Conservation (phyloP, 2,329 filamentous ascomycete genomes). For the Lachnum nothofagi region DNA sequence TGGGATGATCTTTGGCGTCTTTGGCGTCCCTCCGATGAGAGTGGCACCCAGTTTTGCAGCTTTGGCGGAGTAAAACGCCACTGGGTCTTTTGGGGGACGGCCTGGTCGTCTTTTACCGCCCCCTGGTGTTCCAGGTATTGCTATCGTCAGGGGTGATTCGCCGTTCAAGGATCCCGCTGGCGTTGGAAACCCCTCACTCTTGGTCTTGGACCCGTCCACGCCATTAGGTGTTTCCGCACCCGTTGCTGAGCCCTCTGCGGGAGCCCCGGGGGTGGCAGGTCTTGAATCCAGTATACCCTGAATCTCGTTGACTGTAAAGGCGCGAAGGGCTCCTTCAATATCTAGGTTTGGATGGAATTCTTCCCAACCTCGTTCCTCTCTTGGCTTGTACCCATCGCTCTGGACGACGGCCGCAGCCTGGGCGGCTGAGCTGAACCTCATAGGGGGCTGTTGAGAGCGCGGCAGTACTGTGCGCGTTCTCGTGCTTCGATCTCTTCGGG, state of each 20-base stretch:
- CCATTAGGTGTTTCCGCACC: conserved; percentile 31
- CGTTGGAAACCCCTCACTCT: conserved; percentile 24
- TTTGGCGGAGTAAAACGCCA: conserved; percentile 51
- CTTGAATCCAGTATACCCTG: conserved; percentile 61
- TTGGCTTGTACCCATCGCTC: conserved; percentile 92
- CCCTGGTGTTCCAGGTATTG: conserved; percentile 35
- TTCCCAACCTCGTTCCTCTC: conserved; percentile 95
- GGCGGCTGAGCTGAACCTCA: conserved; percentile 41
- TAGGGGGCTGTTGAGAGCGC: conserved; percentile 46
- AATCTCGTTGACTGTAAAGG: conserved; percentile 78
- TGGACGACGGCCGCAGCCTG: conserved; percentile 85
- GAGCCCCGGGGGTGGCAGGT: conserved; percentile 37
- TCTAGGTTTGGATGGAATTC: conserved; percentile 96
- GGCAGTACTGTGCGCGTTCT: conserved; percentile 49
- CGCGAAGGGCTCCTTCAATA: conserved; percentile 72
- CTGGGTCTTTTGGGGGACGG: conserved; percentile 57
- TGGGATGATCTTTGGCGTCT: conserved; percentile 63
- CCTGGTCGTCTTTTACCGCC: conserved; percentile 55
- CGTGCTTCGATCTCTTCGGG: conserved; percentile 50
- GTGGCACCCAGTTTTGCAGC: conserved; percentile 33
- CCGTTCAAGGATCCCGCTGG: conserved; percentile 23
- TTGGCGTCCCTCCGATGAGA: conserved; percentile 36
- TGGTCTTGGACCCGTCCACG: conserved; percentile 20
- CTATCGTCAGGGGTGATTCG: conserved; percentile 20
- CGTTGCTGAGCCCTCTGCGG: conserved; percentile 38